Percentiles rank a stretch among this genome's conserved stretches.
These are phyloP conservation scores for Trebouxiophyceae sp. DNA, from an alignment of 163 green algal species.

Conservation along the genomic window DNA sequence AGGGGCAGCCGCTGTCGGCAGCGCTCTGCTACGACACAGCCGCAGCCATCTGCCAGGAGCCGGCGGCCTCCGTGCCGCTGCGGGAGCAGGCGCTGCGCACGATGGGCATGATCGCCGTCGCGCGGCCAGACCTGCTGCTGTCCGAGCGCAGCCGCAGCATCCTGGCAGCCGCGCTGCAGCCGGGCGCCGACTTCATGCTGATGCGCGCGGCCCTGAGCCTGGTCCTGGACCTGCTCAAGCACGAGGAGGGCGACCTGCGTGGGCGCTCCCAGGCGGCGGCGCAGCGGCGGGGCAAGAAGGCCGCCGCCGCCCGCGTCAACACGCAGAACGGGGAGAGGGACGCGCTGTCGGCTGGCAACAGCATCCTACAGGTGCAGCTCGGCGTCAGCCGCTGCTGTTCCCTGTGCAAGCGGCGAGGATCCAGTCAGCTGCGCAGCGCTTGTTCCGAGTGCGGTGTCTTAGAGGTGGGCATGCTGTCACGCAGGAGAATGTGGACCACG, in stretches of 20 bases:
- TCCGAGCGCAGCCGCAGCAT: conserved; percentile 6
- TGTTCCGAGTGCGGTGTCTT: no score
- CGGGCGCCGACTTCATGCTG: conserved; percentile 12
- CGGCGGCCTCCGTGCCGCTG: conserved; percentile 3
- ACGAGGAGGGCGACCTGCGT: no score
- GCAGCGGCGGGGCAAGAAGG: no score
- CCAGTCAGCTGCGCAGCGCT: no score
- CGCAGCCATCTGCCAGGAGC: background rate
- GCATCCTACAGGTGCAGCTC: conserved; percentile 51
- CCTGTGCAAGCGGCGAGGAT: no score
- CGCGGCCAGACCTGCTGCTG: conserved; percentile 42
- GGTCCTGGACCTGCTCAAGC: conserved; percentile 43
- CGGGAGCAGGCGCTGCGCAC: conserved; percentile 38
- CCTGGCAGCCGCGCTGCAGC: conserved; percentile 30
- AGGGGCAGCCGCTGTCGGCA: background rate
- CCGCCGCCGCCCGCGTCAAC: no score
- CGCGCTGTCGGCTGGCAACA: conserved; percentile 36
- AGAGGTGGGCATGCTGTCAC: no score
- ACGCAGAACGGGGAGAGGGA: conserved; percentile 58
- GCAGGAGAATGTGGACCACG: no score
- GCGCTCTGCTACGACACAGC: background rate
- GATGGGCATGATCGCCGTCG: conserved; percentile 57
- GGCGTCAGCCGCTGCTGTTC: no score
- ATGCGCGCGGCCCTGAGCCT: conserved; percentile 39
- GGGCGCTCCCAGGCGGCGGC: no score